phyloP scores from a whole-genome alignment of 805 yeast genomes.

The Ogataea methylovora region DNA sequence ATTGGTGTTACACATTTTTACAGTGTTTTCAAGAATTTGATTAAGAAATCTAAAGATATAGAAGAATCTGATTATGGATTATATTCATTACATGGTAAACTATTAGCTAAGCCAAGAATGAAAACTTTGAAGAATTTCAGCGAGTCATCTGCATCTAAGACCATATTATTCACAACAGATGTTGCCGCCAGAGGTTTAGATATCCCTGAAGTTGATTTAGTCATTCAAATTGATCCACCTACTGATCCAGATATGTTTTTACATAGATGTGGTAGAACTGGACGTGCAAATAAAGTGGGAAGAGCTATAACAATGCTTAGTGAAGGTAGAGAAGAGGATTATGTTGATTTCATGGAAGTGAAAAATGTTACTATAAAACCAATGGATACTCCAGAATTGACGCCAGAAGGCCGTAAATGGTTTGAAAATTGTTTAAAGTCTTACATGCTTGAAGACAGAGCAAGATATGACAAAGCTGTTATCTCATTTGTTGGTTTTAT shows the following conservation, averaged over 20 bases:
- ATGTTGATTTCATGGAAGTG: constrained; percentile 71
- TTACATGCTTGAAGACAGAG: constrained; percentile 69
- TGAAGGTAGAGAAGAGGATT: constrained; percentile 74
- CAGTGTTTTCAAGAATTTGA: constrained; percentile 38
- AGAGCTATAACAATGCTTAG: constrained; percentile 68
- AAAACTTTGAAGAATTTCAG: constrained; percentile 63
- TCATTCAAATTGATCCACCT: constrained; percentile 93
- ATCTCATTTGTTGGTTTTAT: constrained; percentile 78
- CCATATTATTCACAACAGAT: constrained; percentile 83
- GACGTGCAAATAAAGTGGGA: constrained; percentile 83
- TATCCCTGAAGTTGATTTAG: constrained; percentile 90
- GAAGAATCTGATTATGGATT: constrained; percentile 27
- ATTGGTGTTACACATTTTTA: constrained; percentile 74
- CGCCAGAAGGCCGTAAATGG: constrained; percentile 11
- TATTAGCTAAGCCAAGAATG: constrained; percentile 71
- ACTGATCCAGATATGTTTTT: constrained; percentile 85
- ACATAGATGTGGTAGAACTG: constrained; percentile 94
- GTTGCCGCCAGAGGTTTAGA: constrained; percentile 98
- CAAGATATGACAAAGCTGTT: constrained; percentile 74
- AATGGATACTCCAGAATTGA: constrained; percentile 18
- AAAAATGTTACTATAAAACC: constrained; percentile 49
- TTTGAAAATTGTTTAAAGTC: constrained; percentile 27
- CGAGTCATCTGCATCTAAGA: constrained; percentile 35
- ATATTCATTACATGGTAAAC: constrained; percentile 84
- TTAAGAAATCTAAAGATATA: constrained; percentile 15